Conservation (phyloP, 176 grass and related monocot genomes). For the Juncus inflexus region DNA sequence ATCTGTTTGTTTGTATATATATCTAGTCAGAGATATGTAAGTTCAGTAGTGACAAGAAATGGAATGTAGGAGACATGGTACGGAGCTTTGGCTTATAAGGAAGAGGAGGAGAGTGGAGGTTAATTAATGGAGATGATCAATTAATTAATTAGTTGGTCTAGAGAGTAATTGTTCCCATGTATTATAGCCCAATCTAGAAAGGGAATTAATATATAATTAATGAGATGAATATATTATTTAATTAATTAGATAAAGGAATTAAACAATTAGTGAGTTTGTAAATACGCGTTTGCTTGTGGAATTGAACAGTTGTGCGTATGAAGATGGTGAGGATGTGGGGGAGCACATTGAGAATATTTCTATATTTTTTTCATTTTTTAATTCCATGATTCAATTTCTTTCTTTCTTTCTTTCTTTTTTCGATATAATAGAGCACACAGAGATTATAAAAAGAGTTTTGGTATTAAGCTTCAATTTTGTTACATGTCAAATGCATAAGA, state of each 20-base stretch:
- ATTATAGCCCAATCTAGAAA: slow-evolving; percentile 27
- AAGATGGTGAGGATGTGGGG: slow-evolving; percentile 5
- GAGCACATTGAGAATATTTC: slow-evolving; percentile 14
- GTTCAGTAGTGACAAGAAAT: slow-evolving; percentile 19
- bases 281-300: slow-evolving; percentile 6
- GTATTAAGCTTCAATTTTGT: too few species aligned
- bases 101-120: background rate
- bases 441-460: too few species aligned
- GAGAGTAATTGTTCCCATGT: slow-evolving; percentile 29
- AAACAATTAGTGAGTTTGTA: slow-evolving; percentile 8
- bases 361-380: too few species aligned
- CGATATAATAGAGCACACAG: too few species aligned
- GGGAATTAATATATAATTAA: background rate
- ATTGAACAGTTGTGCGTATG: slow-evolving; percentile 6
- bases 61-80: slow-evolving; percentile 17
- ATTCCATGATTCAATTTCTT: too few species aligned
- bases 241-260: too few species aligned
- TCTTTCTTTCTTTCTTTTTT: too few species aligned
- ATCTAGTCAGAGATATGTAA: slow-evolving; percentile 2
- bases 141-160: slow-evolving; percentile 15
- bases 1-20: background rate
- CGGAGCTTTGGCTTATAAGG: slow-evolving; percentile 23
- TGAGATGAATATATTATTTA: background rate
- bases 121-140: slow-evolving; percentile 18
- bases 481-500: too few species aligned